Base-by-base conservation (phyloP, 2,329 filamentous ascomycete genomes). In the Exophiala bonariae region DNA sequence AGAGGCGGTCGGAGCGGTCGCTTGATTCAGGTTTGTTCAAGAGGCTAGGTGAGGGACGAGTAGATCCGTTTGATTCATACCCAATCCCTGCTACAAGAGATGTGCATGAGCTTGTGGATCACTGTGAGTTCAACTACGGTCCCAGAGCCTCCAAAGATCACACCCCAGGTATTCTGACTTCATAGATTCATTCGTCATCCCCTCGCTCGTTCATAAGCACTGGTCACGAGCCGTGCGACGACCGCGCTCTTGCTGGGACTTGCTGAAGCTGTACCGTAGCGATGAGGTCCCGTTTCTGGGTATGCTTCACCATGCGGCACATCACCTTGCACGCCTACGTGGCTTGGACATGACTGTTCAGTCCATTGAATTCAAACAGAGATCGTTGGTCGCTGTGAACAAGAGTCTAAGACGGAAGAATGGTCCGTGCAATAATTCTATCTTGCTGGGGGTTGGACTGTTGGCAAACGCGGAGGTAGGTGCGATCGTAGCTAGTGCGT, bases 31-130 rank as follows among this genome's bases (percentile, higher is more conserved):
- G 6, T 6, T n/a, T 14, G 17, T 14, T 34, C 5, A 14, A n/a
- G 17, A 5, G 32, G 32, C 17, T 50, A 2, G 48, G 48, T n/a
- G 37, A 33, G 23, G 48, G 48, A 6, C 37, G 48, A 39, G 36
- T 32, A 19, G 48, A 50, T 28, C 48, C 48, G 4, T 50, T 50
- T 23, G 39, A 38, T 20, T 50, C 48, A 0, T 50, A 50, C 31
- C 48, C 48, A 8, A 17, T 50, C 20, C 26, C 10, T 19, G 48
- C 48, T 5, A 50, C 48, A 9, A 36, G 42, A 17, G 43, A 50
- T 39, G 43, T 50, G 13, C 48, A 50, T 32, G 48, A 46, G 31
- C 34, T 50, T n/a, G 48, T 50, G n/a, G 48, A 51, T 36, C 48
- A 51, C 26, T 51, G 45, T 48, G 19, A 16, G 38, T 38, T n/a